Base-by-base conservation (phyloP, 345 rosid species). In the Euphorbia lathyris region DNA sequence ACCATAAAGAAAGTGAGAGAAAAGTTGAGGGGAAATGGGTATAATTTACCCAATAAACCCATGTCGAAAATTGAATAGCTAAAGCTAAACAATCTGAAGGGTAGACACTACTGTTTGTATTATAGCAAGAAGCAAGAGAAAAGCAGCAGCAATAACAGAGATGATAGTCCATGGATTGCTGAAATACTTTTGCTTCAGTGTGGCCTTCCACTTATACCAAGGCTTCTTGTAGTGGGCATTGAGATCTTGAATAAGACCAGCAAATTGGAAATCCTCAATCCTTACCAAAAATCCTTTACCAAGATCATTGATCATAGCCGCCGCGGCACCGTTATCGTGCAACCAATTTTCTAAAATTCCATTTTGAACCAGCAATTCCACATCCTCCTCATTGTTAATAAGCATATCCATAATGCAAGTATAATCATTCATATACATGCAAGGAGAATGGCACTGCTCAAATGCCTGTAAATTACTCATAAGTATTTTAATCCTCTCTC, bases 331-430 rank as follows among this genome's bases (percentile, higher is more conserved):
- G 22, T 58, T 14, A 59, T 59, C 63, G 19, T 19, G 22, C 40
- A 59, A n/a, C 63, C 63, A 59, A n/a, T 59, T 59, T 32, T 59
- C 63, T 13, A 59, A 30, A 59, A 29, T 16, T 7, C 63, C 63
- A 27, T 17, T 59, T 34, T 30, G 63, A 59, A 59, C 63, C 0
- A 59, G 63, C 0, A 59, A 16, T 2, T 59, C 42, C 7, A 45
- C 51, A 16, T 45, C 51, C 19, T 12, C 51, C 51, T 45, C 51
- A 2, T 12, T 45, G 51, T 45, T 10, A 16, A 45, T 45, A 45
- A 45, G 51, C 51, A 45, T 45, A 45, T 45, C 51, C 51, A 45
- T 45, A 45, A 45, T 45, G 19, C 51, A 45, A 45, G 16, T 10
- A 45, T 45, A 45, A 45, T 45, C 51, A 45, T 45, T 45, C 51